Evolutionary conservation across 805 yeast species (phyloP).

Genomic region (Wickerhamiella shivajii): DNA sequence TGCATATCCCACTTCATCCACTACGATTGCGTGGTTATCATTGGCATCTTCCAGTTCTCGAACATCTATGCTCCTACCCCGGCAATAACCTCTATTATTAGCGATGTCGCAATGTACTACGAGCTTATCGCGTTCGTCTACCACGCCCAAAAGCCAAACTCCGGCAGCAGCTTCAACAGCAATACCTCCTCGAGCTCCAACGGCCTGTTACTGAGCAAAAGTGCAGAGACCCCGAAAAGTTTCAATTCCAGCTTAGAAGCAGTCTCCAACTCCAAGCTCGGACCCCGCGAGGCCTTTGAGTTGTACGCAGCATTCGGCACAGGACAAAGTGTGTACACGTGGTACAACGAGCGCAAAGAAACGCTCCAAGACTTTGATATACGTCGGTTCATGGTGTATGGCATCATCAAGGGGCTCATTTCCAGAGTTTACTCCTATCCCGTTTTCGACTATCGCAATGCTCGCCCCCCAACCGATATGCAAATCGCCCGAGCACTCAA

Average conservation of each 20-base stretch:
- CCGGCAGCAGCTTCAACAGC: constrained; percentile 9
- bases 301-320: constrained; percentile 67
- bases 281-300: constrained; percentile 35
- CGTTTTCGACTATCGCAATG: constrained; percentile 25
- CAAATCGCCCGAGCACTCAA: constrained; percentile 7
- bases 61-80: constrained; percentile 86
- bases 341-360: constrained; percentile 59
- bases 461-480: not conserved
- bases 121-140: constrained; percentile 80
- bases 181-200: no score
- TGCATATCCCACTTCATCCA: constrained; percentile 86
- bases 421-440: constrained; percentile 75
- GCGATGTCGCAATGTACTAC: constrained; percentile 47
- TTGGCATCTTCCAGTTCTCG: constrained; percentile 79
- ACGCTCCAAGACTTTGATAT: constrained; percentile 56
- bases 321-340: constrained; percentile 60
- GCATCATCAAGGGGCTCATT: constrained; percentile 65
- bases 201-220: no score
- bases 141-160: no score
- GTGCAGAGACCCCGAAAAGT: no score
- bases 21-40: constrained; percentile 67
- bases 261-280: constrained; percentile 2
- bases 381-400: constrained; percentile 74
- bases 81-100: constrained; percentile 50
- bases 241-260: constrained; percentile 5